phyloP scores from a whole-genome alignment of 2,329 filamentous ascomycete species.

The Claviceps pazoutovae region DNA sequence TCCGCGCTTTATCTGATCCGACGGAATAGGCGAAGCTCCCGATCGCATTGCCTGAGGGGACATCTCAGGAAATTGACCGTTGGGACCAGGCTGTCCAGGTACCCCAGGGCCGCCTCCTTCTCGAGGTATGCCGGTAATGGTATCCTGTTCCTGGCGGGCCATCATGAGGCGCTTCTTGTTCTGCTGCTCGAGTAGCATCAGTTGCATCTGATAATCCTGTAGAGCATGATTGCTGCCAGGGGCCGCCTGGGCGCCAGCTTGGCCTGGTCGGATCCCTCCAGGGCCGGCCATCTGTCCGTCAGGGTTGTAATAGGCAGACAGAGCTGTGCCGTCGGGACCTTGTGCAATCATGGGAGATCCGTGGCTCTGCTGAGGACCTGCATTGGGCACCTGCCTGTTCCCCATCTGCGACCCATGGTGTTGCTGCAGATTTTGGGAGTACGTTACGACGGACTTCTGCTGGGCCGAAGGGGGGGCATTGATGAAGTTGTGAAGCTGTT shows the following conservation, averaged over 20 bases:
- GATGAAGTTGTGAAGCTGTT: slow-evolving; percentile 57
- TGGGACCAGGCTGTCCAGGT: slow-evolving; percentile 43
- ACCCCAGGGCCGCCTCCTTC: slow-evolving; percentile 34
- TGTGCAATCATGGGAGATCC: slow-evolving; percentile 71
- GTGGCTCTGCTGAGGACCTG: slow-evolving; percentile 56
- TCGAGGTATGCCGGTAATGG: slow-evolving; percentile 33
- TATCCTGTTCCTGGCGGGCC: slow-evolving; percentile 68
- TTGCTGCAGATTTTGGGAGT: slow-evolving; percentile 71
- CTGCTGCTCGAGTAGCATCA: slow-evolving; percentile 77
- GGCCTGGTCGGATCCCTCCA: slow-evolving; percentile 43
- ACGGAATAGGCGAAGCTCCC: slow-evolving; percentile 62
- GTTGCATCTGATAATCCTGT: slow-evolving; percentile 80
- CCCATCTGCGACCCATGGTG: slow-evolving; percentile 72
- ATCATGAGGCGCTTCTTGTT: slow-evolving; percentile 78
- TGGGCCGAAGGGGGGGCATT: slow-evolving; percentile 46
- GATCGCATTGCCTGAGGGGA: slow-evolving; percentile 55
- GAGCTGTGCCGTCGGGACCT: slow-evolving; percentile 48
- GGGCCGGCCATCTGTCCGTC: slow-evolving; percentile 42
- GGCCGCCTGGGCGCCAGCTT: slow-evolving; percentile 31
- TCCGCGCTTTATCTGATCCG: slow-evolving; percentile 66
- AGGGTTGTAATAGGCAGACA: slow-evolving; percentile 49
- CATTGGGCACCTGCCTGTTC: slow-evolving; percentile 65
- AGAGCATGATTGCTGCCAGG: slow-evolving; percentile 60
- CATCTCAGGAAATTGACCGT: slow-evolving; percentile 54
- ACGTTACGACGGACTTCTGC: slow-evolving; percentile 75